Conservation (phyloP, 495 filamentous ascomycete species). For the Aspergillus bridgeri region DNA sequence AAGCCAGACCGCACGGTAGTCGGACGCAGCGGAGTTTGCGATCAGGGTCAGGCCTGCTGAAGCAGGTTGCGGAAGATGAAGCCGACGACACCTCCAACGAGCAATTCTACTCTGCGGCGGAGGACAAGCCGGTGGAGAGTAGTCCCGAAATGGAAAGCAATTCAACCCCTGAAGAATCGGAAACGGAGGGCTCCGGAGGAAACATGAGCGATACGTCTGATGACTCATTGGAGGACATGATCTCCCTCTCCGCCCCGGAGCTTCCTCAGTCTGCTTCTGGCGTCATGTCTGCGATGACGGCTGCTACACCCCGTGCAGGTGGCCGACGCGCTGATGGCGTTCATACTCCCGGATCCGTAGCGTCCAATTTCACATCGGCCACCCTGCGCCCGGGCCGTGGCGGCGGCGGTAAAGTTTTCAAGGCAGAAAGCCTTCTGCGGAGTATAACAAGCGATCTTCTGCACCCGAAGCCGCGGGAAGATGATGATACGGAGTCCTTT, state of each 20-base stretch:
- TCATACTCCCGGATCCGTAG: slow-evolving; percentile 77
- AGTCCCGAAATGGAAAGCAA: slow-evolving; percentile 55
- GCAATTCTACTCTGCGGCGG: slow-evolving; percentile 82
- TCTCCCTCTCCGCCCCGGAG: slow-evolving; percentile 75
- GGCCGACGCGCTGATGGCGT: slow-evolving; percentile 62
- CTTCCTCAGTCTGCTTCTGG: slow-evolving; percentile 64
- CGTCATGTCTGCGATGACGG: slow-evolving; percentile 66
- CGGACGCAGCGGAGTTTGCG: slow-evolving; percentile 31
- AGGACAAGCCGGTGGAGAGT: slow-evolving; percentile 60
- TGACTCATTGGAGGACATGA: slow-evolving; percentile 76
- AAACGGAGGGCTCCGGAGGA: slow-evolving; percentile 44
- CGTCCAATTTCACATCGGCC: slow-evolving; percentile 74
- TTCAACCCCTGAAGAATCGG: slow-evolving; percentile 53
- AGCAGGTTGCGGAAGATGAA: slow-evolving; percentile 65
- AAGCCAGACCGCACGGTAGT: slow-evolving; percentile 48
- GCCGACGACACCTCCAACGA: slow-evolving; percentile 79
- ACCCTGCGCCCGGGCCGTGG: slow-evolving; percentile 66
- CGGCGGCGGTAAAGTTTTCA: slow-evolving; percentile 62
- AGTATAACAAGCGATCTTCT: slow-evolving; percentile 73
- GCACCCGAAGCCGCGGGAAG: slow-evolving; percentile 75
- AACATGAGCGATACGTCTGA: slow-evolving; percentile 67
- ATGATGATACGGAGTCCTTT: slow-evolving; percentile 84
- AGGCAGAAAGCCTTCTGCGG: slow-evolving; percentile 69
- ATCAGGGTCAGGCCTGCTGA: slow-evolving; percentile 37
- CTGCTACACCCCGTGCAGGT: slow-evolving; percentile 68